Percentiles rank a stretch among this genome's conserved stretches.
phyloP scores from a whole-genome alignment of 73 alveolate species.

The Symbiodinium pilosum region DNA sequence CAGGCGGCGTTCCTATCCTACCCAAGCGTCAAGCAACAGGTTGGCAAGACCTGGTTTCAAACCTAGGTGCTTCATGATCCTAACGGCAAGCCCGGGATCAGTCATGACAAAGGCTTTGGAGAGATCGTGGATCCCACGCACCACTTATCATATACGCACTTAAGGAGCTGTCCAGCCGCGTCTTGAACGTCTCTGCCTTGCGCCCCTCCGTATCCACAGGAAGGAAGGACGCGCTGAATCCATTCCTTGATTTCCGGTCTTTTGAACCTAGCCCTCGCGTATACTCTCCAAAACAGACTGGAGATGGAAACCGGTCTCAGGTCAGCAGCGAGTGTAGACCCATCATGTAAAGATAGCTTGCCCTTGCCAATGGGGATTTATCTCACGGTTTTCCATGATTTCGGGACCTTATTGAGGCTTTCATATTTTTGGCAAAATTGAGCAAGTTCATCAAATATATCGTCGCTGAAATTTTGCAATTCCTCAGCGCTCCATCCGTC shows the following conservation, averaged over 20 bases:
- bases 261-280: not conserved
- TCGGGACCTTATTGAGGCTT: not conserved
- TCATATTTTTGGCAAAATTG: not conserved
- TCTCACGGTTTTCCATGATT: not conserved
- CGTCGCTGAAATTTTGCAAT: not conserved
- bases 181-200: not conserved
- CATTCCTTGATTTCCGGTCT: not conserved
- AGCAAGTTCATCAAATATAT: not conserved
- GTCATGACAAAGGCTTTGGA: not conserved
- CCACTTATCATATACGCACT: not conserved
- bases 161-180: not conserved
- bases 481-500: conserved; percentile 47
- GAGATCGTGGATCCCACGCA: not conserved
- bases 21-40: not conserved
- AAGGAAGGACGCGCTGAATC: not conserved
- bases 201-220: not conserved
- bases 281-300: not conserved
- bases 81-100: not conserved
- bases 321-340: not conserved
- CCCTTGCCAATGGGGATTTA: conserved; percentile 20
- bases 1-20: not conserved
- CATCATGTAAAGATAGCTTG: not conserved
- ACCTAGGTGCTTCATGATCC: not conserved
- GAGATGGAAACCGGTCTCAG: not conserved
- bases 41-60: not conserved